Evolutionary conservation across 129 eudicot genomes (phyloP).

Genomic region (Heracleum sosnowskyi): DNA sequence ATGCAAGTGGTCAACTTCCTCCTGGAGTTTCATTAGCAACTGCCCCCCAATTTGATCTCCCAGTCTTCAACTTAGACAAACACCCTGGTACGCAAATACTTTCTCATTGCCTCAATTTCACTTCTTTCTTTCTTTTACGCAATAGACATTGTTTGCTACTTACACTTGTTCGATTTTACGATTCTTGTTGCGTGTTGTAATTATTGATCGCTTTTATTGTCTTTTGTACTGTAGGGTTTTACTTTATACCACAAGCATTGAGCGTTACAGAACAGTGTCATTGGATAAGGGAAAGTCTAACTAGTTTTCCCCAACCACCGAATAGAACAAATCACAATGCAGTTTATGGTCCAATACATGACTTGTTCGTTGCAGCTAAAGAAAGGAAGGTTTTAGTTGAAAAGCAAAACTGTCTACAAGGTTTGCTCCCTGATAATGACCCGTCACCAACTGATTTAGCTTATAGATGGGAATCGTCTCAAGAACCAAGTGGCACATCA

Average conservation of each 20-base stretch:
- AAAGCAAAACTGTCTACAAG: slow-evolving; percentile 19
- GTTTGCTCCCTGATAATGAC: slow-evolving; percentile 10
- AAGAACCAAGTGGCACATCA: slow-evolving; percentile 26
- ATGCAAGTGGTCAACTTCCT: slow-evolving; percentile 37
- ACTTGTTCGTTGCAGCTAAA: slow-evolving; percentile 61
- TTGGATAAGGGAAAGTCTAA: slow-evolving; percentile 85
- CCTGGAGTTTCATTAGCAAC: slow-evolving; percentile 38
- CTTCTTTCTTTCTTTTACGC: neutral
- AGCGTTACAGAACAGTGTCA: slow-evolving; percentile 62
- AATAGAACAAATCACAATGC: slow-evolving; percentile 91
- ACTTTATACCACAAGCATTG: slow-evolving; percentile 80
- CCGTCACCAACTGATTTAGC: slow-evolving; percentile 9
- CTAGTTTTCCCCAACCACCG: slow-evolving; percentile 86
- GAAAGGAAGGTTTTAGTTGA: slow-evolving; percentile 37
- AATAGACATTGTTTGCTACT: neutral
- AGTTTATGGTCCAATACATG: slow-evolving; percentile 60
- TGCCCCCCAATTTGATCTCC: slow-evolving; percentile 27
- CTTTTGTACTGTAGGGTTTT: slow-evolving; percentile 57
- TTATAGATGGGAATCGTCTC: slow-evolving; percentile 45
- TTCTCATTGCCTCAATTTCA: neutral
- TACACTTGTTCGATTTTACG: neutral
- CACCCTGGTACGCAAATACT: slow-evolving; percentile 56
- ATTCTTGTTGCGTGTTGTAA: neutral
- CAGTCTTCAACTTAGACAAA: slow-evolving; percentile 52
- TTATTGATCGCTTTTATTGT: neutral